These are phyloP conservation scores for Rubroboletus satanas DNA, from an alignment of 768 basidiomycete species.

Conservation along the genomic window DNA sequence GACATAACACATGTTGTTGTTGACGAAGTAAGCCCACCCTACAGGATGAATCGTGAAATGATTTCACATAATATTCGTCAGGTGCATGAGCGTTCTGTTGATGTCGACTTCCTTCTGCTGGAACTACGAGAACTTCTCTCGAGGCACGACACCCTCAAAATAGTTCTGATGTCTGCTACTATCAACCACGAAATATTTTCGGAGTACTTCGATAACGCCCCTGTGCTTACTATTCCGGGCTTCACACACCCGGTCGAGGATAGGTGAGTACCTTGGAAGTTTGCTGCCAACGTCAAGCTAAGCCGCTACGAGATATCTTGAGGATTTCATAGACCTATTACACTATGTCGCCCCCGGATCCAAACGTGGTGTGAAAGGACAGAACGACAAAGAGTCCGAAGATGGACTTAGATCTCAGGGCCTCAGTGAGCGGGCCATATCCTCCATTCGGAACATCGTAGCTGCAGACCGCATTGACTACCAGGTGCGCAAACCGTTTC, in stretches of 20 bases:
- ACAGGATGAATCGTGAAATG: not conserved
- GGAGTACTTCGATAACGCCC: conserved; percentile 78
- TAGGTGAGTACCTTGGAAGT: conserved; percentile 40
- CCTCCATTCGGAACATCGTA: conserved; percentile 57
- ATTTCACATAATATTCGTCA: conserved; percentile 25
- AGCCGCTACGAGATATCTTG: conserved; percentile 62
- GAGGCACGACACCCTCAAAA: conserved; percentile 62
- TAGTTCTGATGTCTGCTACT: conserved; percentile 92
- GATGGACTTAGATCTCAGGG: conserved; percentile 49
- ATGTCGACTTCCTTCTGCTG: conserved; percentile 84
- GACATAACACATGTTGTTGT: conserved; percentile 82
- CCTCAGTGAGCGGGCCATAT: conserved; percentile 47
- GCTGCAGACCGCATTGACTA: conserved; percentile 70
- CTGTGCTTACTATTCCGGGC: conserved; percentile 81
- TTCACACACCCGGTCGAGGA: conserved; percentile 75
- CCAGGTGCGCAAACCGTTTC: conserved; percentile 40
- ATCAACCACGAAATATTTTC: conserved; percentile 87
- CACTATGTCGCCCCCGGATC: conserved; percentile 49
- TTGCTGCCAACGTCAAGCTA: not conserved
- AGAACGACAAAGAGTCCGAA: conserved; percentile 38
- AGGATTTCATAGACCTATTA: conserved; percentile 64
- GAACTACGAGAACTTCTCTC: conserved; percentile 74
- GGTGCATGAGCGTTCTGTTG: conserved; percentile 91
- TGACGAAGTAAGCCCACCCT: conserved; percentile 64
- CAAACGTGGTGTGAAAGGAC: conserved; percentile 30